Evolutionary conservation across 1,284 basidiomycete species (phyloP), one percentile per base, ranked within the genome.

Genomic region (Fomitopsis schrenkii): DNA sequence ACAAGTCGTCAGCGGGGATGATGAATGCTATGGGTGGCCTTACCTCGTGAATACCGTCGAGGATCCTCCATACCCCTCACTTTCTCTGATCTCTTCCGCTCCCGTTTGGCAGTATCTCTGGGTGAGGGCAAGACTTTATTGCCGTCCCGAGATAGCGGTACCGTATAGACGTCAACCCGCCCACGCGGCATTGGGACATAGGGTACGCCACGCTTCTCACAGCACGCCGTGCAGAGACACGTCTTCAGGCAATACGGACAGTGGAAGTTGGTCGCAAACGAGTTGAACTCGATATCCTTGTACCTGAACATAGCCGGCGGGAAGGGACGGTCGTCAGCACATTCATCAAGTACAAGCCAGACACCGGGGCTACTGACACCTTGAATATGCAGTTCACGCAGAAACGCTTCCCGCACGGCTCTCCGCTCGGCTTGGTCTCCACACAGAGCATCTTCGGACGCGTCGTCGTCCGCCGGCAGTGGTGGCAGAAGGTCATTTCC

Each of bases 201-300:
- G 15, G 52, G n/a, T 58, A 70, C 71, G 33, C 68, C 68, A 10
- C 71, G 69, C 26, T 63, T 59, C 0, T 40, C 33, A 54, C 63
- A 64, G 64, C 72, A 72, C 1, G 14, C n/a, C 3, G 68, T 68
- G 63, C 72, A 74, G 59, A 70, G 71, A 62, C 71, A 74, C 3
- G 22, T 64, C 53, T 63, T 56, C 10, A 5, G 15, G 60, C 71
- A 74, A 50, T 61, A 63, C 9, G 72, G 71, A 53, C 72, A 74
- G 15, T 50, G 55, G 61, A 72, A 74, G 12, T 53, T 33, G 12
- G 53, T 54, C 3, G 63, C 64, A 46, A 60, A 67, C 17, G 63
- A 30, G 19, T 71, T 59, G 64, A 74, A 72, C 46, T 46, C 35
- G 36, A 74, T 63, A 1, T 68, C 66, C 3, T 67, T 66, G 45